Evolutionary conservation across 2,329 filamentous ascomycete species (phyloP), one percentile per base, ranked within the genome.

Genomic region (Aspergillus versicolor): DNA sequence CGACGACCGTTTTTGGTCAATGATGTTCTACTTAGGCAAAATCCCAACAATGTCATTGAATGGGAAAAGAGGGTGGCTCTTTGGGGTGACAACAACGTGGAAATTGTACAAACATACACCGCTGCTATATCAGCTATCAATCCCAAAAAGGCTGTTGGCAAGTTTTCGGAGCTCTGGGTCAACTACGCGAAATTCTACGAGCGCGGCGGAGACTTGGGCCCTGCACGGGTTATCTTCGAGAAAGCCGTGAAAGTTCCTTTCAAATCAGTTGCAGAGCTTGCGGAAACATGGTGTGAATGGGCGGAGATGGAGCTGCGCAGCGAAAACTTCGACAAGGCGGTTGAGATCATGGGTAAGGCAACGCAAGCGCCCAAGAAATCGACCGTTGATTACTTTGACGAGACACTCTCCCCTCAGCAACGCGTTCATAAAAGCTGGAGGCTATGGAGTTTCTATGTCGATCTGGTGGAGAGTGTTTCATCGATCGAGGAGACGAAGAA

Each of bases 351-450:
- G 92, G 90, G 91, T 41, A 97, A 96, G 74, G 94, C 94, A 17
- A 93, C 94, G 5, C 92, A 96, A 73, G 91, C 94, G n/a, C 92
- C 94, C 0, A 97, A 97, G 75, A 82, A 91, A 63, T 97, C 93
- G n/a, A 95, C 87, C 2, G 92, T 99, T n/a, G 94, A 99, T 77
- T 99, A 97, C 72, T 99, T 97, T 69, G 94, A 99, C 72, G 95
- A 99, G 72, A 91, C 85, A 0, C 79, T 99, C 6, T 92, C 91
- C 2, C 93, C 94, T 4, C 94, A 99, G 72, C 94, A 97, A 77
- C 86, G 95, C 61, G 90, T 99, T 3, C 94, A 99, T 79, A 99
- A 99, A 81, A 96, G 91, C 71, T 99, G 94, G 94, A 99, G 97
- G 74, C 78, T 99, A 11, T 99, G 94, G 94, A 96, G 92, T 75